phyloP scores from a whole-genome alignment of 2,329 filamentous ascomycete species.

The Claviceps sp. region DNA sequence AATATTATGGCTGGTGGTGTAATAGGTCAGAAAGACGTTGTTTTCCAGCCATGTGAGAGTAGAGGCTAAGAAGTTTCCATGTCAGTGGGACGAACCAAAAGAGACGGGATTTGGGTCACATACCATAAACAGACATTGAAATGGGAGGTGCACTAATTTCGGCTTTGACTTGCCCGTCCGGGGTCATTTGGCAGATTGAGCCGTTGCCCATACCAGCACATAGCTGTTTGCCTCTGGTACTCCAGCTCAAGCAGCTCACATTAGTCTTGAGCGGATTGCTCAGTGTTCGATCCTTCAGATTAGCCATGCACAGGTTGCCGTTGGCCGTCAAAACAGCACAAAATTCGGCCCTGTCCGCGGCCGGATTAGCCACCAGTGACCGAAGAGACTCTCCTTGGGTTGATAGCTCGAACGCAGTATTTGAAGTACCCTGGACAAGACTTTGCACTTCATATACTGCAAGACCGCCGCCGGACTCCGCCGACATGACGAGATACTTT shows the following conservation, averaged over 20 bases:
- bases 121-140: conserved; percentile 55
- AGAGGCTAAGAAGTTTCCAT: conserved; percentile 40
- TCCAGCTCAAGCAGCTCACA: conserved; percentile 83
- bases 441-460: conserved; percentile 67
- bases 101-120: conserved; percentile 14
- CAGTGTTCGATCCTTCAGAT: conserved; percentile 55
- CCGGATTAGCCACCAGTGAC: conserved; percentile 68
- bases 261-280: conserved; percentile 54
- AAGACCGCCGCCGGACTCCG: conserved; percentile 67
- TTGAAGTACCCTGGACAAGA: conserved; percentile 51
- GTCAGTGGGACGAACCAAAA: conserved; percentile 7
- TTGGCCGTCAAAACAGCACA: conserved; percentile 69
- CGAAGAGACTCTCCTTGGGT: conserved; percentile 66
- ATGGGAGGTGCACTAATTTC: conserved; percentile 65
- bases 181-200: conserved; percentile 69
- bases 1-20: conserved; percentile 52
- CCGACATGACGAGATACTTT: conserved; percentile 67
- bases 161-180: conserved; percentile 62
- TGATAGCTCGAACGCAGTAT: conserved; percentile 59
- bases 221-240: conserved; percentile 81
- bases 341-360: conserved; percentile 54
- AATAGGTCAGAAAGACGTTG: conserved; percentile 66
- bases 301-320: conserved; percentile 73
- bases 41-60: conserved; percentile 83
- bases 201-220: conserved; percentile 77